Conservation (phyloP, 1,284 basidiomycete genomes). For the Austroboletus novae-zelandiae region DNA sequence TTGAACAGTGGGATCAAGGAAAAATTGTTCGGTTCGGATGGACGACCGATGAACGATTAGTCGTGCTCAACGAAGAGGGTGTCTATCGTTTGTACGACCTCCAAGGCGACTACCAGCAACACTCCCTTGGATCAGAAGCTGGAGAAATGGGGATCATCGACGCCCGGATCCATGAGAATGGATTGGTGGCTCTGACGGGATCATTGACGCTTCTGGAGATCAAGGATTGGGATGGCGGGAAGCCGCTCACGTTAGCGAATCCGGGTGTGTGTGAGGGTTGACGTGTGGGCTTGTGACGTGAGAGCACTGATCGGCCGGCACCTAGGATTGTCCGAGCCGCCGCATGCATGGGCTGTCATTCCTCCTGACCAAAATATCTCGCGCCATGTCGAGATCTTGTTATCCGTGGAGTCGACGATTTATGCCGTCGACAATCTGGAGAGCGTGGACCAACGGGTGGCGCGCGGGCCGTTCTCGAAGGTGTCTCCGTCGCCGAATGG, state of each 20-base stretch:
- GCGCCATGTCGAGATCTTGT: conserved; percentile 82
- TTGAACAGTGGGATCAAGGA: conserved; percentile 76
- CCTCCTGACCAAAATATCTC: conserved; percentile 85
- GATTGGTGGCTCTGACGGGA: conserved; percentile 84
- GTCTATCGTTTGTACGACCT: conserved; percentile 89
- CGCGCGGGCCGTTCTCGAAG: conserved; percentile 84
- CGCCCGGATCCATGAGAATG: conserved; percentile 82
- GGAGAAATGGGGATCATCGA: conserved; percentile 84
- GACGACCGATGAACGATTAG: conserved; percentile 78
- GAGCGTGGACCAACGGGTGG: conserved; percentile 83
- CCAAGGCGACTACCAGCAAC: conserved; percentile 80
- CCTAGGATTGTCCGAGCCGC: conserved; percentile 71
- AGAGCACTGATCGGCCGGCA: conserved; percentile 11
- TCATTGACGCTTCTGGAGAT: conserved; percentile 79
- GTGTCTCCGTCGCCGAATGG: conserved; percentile 92
- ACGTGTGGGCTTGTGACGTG: not conserved
- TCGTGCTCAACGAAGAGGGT: conserved; percentile 90
- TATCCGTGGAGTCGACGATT: conserved; percentile 78
- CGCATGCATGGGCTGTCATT: conserved; percentile 81
- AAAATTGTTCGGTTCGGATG: conserved; percentile 82
- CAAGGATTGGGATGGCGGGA: conserved; percentile 79
- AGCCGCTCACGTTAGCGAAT: conserved; percentile 64
- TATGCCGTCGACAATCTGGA: conserved; percentile 85
- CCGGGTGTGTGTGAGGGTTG: conserved; percentile 61
- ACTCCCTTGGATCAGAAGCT: conserved; percentile 83